These are phyloP conservation scores for Rhodotorula graminis DNA, from an alignment of 768 basidiomycete species.

Conservation along the genomic window DNA sequence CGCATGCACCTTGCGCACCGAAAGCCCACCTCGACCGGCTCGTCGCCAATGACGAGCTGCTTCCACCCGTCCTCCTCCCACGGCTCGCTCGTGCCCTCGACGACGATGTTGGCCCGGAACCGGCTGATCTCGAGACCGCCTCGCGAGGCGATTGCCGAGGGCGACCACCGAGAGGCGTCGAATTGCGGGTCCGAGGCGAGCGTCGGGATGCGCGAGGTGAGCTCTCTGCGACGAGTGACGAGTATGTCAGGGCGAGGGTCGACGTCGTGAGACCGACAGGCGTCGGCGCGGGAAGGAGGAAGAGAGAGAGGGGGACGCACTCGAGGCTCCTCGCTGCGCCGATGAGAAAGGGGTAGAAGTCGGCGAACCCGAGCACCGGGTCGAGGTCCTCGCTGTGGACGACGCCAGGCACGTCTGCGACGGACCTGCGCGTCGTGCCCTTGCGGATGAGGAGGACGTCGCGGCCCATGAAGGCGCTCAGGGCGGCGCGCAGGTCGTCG, in stretches of 20 bases:
- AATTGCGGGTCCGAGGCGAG: not conserved
- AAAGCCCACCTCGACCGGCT: constrained; percentile 19
- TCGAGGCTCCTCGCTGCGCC: constrained; percentile 14
- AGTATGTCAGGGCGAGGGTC: no score
- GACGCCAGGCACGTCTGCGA: constrained; percentile 18
- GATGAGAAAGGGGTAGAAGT: constrained; percentile 20
- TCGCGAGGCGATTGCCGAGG: not conserved
- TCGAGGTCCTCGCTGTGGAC: constrained; percentile 15
- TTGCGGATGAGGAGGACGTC: constrained; percentile 24
- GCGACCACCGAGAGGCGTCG: constrained; percentile 16
- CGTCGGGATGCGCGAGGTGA: constrained; percentile 18
- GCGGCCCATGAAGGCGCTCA: constrained; percentile 25
- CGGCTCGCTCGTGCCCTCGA: constrained; percentile 8
- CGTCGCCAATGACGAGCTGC: constrained; percentile 6
- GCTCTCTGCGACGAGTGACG: constrained; percentile 4
- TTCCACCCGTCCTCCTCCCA: constrained; percentile 38
- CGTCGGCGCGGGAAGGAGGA: not conserved
- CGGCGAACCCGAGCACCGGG: constrained; percentile 17
- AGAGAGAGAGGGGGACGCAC: not conserved
- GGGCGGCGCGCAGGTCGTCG: constrained; percentile 6
- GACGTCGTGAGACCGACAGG: no score
- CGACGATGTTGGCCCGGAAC: constrained; percentile 34
- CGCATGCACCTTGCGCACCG: constrained; percentile 31
- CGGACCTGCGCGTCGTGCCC: constrained; percentile 11
- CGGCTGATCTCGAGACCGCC: constrained; percentile 21